Evolutionary conservation across 352 stramenopile genomes (phyloP).

Genomic region (Pythium chondricola): DNA sequence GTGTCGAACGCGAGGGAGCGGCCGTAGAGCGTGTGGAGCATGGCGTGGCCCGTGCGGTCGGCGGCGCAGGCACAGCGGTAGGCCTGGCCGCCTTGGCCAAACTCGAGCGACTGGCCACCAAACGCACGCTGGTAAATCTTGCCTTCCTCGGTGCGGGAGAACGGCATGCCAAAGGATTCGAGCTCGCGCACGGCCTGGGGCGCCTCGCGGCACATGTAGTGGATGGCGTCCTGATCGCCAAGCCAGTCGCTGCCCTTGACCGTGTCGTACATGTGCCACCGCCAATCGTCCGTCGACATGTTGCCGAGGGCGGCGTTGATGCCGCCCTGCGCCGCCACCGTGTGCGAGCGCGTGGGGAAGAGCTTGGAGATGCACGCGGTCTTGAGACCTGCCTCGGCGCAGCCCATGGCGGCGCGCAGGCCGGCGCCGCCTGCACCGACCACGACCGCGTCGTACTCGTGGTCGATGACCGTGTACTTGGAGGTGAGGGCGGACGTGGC

Average conservation of each 20-base stretch:
- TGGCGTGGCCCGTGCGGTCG: constrained; percentile 95
- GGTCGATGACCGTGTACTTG: constrained; percentile 87
- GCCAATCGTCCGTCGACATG: constrained; percentile 96
- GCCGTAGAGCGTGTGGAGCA: constrained; percentile 97
- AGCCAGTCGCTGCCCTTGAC: constrained; percentile 97
- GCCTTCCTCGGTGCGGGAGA: constrained; percentile 94
- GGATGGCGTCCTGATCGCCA: constrained; percentile 97
- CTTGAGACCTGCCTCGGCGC: constrained; percentile 92
- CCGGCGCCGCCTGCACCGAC: constrained; percentile 93
- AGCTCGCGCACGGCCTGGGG: constrained; percentile 89
- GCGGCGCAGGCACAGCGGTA: constrained; percentile 93
- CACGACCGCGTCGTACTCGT: constrained; percentile 96
- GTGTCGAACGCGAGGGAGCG: constrained; percentile 95
- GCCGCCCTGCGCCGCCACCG: constrained; percentile 94
- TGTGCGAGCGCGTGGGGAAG: constrained; percentile 96
- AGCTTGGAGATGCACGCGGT: constrained; percentile 97
- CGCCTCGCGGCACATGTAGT: constrained; percentile 96
- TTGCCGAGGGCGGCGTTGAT: constrained; percentile 98
- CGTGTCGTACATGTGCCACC: constrained; percentile 97
- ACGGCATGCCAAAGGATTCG: constrained; percentile 95
- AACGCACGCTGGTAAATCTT: constrained; percentile 98
- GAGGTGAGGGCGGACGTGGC: constrained; percentile 33
- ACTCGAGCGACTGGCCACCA: constrained; percentile 93
- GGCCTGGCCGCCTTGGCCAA: constrained; percentile 94
- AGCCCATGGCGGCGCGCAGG: constrained; percentile 91